Base-by-base conservation (phyloP, 1,139 yeast genomes). In the Blastobotrys arbuscula region DNA sequence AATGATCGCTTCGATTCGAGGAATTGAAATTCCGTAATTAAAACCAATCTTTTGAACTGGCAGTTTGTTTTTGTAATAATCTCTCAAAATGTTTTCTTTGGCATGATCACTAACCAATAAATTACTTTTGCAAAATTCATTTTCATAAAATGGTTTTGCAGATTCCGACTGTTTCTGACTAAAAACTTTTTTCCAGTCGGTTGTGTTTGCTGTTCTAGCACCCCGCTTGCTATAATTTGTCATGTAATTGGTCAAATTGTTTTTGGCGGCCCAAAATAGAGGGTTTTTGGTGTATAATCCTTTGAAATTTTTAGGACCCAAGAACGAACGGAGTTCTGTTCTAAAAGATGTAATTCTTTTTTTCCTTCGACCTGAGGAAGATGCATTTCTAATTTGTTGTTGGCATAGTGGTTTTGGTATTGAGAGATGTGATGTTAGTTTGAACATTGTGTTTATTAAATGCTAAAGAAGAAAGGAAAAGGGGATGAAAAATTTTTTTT, bases 1-100 rank as follows among this genome's bases (percentile, higher is more conserved):
- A 26, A 86, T 72, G 53, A 90, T 75, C 16, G 97, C 97, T 62
- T 89, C 96, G 30, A 92, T 76, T 65, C 97, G 78, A 49, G 89
- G 86, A 55, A 89, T 78, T 61, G 87, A 85, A 53, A 92, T 73
- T 6, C 95, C 92, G 60, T 82, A 83, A 60, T 79, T 80, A 57
- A 84, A 80, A 15, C 97, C 92, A 47, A 86, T 81, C 58, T 82
- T 84, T 65, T 86, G 95, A 33, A 81, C 70, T 45, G 83, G 76
- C 35, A 79, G 78, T 35, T 45, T 45, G 36, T 77, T 75, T 38
- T 69, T 71, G 26, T 69, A 71, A 50, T 81, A 73, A 49, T 81
- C 90, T 44, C 73, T 69, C 50, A 78, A 75, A 42, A 92, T 84
- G 44, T 75, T 71, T 31, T 67, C 64, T 64, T 83, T 85, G 63